Evolutionary conservation across 2,329 filamentous ascomycete genomes (phyloP).

Genomic region (Venturia nashicola): DNA sequence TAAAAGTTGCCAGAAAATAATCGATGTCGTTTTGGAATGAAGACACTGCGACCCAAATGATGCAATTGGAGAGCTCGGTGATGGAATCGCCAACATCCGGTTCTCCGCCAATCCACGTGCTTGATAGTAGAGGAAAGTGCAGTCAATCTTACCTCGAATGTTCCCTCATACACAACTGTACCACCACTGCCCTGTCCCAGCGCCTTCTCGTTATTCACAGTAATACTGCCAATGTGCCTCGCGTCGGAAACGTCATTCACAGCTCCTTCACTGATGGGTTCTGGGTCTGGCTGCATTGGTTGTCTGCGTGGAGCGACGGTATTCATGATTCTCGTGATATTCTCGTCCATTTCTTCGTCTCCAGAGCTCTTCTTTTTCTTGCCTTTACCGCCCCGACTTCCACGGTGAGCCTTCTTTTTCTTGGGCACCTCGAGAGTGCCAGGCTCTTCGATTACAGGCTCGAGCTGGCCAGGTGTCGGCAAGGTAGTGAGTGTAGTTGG

Average conservation of each 20-base stretch:
- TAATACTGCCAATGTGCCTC: conserved; percentile 48
- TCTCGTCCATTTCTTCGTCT: conserved; percentile 16
- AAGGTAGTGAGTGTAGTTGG: neutral
- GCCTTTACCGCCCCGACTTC: conserved; percentile 35
- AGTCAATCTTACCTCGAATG: conserved; percentile 49
- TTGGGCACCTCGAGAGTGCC: conserved; percentile 19
- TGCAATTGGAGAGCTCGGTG: too few relatives aligned
- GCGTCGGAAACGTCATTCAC: conserved; percentile 35
- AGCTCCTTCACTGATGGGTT: neutral
- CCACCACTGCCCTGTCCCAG: conserved; percentile 79
- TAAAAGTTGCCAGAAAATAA: neutral
- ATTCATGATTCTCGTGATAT: conserved; percentile 20
- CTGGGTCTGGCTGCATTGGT: conserved; percentile 18
- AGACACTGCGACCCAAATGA: neutral
- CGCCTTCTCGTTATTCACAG: conserved; percentile 44
- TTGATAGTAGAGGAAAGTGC: neutral
- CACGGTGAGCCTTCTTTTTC: conserved; percentile 38
- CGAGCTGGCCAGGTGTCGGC: neutral
- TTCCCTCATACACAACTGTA: conserved; percentile 92
- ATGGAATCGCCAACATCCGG: too few relatives aligned
- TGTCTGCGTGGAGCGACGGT: conserved; percentile 23
- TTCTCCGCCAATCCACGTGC: too few relatives aligned
- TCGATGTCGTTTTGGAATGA: neutral
- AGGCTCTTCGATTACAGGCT: neutral
- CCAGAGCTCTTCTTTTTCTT: conserved; percentile 25